Evolutionary conservation across 1,284 basidiomycete genomes (phyloP), one percentile per base, ranked within the genome.

Genomic region (Clitocybe nebularis): DNA sequence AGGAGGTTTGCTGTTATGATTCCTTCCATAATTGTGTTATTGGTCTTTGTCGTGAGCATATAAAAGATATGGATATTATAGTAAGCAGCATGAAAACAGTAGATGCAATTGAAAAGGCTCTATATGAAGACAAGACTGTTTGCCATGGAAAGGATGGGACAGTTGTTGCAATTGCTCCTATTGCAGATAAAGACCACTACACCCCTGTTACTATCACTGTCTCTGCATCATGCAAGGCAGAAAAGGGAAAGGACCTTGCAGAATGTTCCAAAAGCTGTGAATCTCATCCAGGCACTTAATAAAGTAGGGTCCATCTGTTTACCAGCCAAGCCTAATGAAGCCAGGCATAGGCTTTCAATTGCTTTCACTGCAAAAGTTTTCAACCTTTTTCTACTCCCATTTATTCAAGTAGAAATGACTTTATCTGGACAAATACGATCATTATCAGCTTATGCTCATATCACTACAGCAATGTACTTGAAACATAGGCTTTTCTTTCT

Each of bases 181-280:
- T 53, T 25, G 44, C 50, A 7, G 41, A 30, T 4, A 19, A 19
- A 1, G 47, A 58, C 10, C 22, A 58, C 38, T 62, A 60, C 42
- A 41, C 36, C 19, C 36, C 51, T 4, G 41, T 52, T 8, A 54
- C 56, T 5, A 23, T 58, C 30, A 39, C 53, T 16, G 22, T 56
- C n/a, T 57, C 56, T 7, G 29, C 54, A n/a, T 53, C 58, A 1
- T 54, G 54, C 45, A 61, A 62, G 41, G 25, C 45, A 3, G 57
- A 61, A 39, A 58, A 35, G 23, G 52, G 41, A n/a, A 30, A 44
- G 3, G 38, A 45, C 16, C 36, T 58, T 29, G 40, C 60, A 61
- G 36, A 63, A 63, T 52, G 60, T 63, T 3, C 61, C 57, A 3
- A 59, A 58, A 29, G 61, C 56, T 9, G 54, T 61, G 3, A 45